Evolutionary conservation across 177 flowering plant genomes (phyloP), one percentile per base, ranked within the genome.

Genomic region (Telopea speciosissima): DNA sequence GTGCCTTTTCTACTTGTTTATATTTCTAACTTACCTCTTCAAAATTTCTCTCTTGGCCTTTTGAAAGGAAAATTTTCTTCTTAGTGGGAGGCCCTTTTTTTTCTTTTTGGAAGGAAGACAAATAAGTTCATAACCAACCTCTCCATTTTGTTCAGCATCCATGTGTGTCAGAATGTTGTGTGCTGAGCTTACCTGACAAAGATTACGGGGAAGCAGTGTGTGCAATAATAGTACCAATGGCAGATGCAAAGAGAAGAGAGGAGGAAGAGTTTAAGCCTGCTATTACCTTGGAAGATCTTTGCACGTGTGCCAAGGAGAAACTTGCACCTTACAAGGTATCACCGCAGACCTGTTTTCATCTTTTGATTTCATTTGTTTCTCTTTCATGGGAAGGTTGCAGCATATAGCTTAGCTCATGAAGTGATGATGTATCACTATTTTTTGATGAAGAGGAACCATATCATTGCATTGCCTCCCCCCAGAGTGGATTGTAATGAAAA

Each of bases 321-420:
- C 98, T 93, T 81, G 99, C 98, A 40, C 93, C 96, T 5, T 93
- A 91, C 85, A 96, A 96, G 97, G 99, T 93, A 69, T 71, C 26
- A 40, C 40, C 9, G 3, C 23, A 8, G 22, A n/a, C 28, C 68
- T 23, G 22, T 40, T 40, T 42, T 19, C 25, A 25, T 6, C 67
- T 28, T 31, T n/a, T 19, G 33, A 16, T 69, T 58, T 19, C 24
- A 21, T 5, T 69, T 28, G 25, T n/a, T 21, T 19, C 49, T 62
- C 31, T 56, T 1, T 19, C 61, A 22, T 19, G 8, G 8, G 11
- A 21, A 9, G 49, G 54, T 69, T 59, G 24, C 52, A 7, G 24
- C 52, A 7, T 42, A 26, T 59, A 17, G 23, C 8, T 26, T 8
- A 44, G 21, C 45, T 3, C 40, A 5, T 36, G 7, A 8, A 36